A percentile compares a stretch with the other conserved stretches of the same genome.
Evolutionary conservation across 176 grass and related monocot species (phyloP).

Genomic region (Triticum dicoccoides): DNA sequence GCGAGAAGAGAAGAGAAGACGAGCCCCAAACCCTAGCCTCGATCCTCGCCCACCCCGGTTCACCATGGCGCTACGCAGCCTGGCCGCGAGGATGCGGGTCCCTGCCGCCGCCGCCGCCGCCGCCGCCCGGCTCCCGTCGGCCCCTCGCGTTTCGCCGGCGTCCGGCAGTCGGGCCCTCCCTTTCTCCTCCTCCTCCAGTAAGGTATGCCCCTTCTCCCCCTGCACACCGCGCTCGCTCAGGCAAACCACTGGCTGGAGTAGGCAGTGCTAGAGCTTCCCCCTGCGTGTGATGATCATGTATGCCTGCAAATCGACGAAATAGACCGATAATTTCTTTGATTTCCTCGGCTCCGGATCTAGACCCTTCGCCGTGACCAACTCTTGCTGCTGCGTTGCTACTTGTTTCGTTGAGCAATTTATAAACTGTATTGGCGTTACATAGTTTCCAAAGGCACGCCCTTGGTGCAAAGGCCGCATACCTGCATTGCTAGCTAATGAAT

Average conservation of each 20-base stretch:
- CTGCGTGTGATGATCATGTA: neutral
- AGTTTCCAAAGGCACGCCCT: neutral
- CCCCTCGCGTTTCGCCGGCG: neutral
- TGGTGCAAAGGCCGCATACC: neutral
- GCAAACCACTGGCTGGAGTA: neutral
- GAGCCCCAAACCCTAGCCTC: neutral
- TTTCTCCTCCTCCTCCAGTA: neutral
- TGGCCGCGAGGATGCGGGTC: neutral
- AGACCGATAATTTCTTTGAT: neutral
- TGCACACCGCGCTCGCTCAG: neutral
- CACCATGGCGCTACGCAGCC: neutral
- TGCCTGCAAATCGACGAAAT: neutral
- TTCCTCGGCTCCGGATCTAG: neutral
- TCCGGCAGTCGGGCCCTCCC: neutral
- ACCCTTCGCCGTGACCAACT: no score
- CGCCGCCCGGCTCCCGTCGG: no score
- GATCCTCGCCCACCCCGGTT: neutral
- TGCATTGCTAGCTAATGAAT: neutral
- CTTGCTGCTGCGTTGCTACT: no score
- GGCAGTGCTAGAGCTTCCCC: neutral
- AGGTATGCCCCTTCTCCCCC: no score
- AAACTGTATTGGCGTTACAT: neutral
- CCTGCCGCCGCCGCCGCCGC: neutral
- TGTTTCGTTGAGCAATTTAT: no score
- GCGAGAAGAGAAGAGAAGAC: no score